Evolutionary conservation across 2,329 filamentous ascomycete species (phyloP).

Genomic region (Rutstroemia sp.): DNA sequence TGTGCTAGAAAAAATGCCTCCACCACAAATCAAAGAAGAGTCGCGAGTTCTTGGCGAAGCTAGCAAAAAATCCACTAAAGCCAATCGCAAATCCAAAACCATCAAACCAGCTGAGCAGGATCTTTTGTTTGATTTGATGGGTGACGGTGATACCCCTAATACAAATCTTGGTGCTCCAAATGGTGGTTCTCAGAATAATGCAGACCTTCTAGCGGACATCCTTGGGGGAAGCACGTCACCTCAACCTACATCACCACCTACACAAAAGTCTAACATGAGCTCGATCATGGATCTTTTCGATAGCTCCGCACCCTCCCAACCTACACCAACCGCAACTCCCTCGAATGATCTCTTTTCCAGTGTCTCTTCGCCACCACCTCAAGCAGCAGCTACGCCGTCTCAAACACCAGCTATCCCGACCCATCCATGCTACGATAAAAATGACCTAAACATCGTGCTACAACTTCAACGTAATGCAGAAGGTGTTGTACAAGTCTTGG

Average conservation of each 20-base stretch:
- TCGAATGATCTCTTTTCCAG: conserved; percentile 44
- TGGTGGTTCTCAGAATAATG: conserved; percentile 64
- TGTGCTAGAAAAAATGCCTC: conserved; percentile 95
- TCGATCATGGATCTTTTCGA: conserved; percentile 91
- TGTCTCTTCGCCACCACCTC: conserved; percentile 42
- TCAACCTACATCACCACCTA: conserved; percentile 40
- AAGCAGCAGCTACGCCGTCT: conserved; percentile 40
- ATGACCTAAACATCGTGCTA: conserved; percentile 74
- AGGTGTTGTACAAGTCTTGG: conserved; percentile 71
- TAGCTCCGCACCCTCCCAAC: conserved; percentile 37
- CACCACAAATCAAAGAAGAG: conserved; percentile 93
- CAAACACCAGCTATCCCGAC: conserved; percentile 45
- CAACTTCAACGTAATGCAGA: conserved; percentile 77
- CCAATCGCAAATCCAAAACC: conserved; percentile 68
- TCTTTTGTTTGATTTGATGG: conserved; percentile 87
- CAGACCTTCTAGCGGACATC: conserved; percentile 86
- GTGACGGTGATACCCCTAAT: conserved; percentile 60
- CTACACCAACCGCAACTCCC: conserved; percentile 38
- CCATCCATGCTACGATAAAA: conserved; percentile 76
- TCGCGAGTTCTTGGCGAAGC: conserved; percentile 84
- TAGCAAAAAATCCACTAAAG: conserved; percentile 58
- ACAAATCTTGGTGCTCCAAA: conserved; percentile 56
- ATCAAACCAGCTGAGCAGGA: conserved; percentile 86
- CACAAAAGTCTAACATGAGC: conserved; percentile 49
- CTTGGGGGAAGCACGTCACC: conserved; percentile 62